Evolutionary conservation across 202 grass and related monocot genomes (phyloP).

Genomic region (Brachypodium distachyon): DNA sequence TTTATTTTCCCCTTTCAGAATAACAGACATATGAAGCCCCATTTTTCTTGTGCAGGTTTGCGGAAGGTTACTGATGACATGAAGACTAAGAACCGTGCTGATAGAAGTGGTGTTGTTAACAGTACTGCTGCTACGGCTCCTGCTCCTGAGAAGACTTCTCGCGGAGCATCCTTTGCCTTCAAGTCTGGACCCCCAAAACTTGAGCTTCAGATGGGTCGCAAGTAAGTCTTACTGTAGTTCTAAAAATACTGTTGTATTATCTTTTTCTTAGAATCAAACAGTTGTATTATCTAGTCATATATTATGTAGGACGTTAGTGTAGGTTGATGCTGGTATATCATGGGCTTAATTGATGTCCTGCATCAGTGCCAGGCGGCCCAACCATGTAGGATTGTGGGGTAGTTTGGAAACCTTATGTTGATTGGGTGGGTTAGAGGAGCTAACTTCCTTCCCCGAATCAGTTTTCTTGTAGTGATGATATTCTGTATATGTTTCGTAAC

Average conservation of each 20-base stretch:
- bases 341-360: conserved; percentile 1
- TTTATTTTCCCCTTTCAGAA: neutral
- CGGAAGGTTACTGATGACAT: conserved; percentile 92
- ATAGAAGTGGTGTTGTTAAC: conserved; percentile 74
- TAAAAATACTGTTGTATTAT: neutral
- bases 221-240: conserved; percentile 39
- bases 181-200: conserved; percentile 80
- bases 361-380: neutral
- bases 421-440: neutral
- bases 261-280: no score
- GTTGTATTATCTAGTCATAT: neutral
- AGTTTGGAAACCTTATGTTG: neutral
- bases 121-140: conserved; percentile 13
- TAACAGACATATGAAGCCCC: neutral
- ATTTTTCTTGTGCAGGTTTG: conserved; percentile 49
- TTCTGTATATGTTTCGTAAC: neutral
- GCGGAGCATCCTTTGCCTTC: conserved; percentile 46
- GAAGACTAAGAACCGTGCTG: conserved; percentile 82
- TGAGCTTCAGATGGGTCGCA: conserved; percentile 98
- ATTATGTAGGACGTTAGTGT: neutral
- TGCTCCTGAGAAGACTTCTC: conserved; percentile 49
- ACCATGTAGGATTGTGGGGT: conserved; percentile 12
- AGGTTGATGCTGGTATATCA: neutral
- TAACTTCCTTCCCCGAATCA: neutral
- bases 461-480: neutral